A percentile compares a stretch with the other conserved stretches of the same genome.
phyloP scores from a whole-genome alignment of 768 basidiomycete genomes.

The Suillus brevipes region DNA sequence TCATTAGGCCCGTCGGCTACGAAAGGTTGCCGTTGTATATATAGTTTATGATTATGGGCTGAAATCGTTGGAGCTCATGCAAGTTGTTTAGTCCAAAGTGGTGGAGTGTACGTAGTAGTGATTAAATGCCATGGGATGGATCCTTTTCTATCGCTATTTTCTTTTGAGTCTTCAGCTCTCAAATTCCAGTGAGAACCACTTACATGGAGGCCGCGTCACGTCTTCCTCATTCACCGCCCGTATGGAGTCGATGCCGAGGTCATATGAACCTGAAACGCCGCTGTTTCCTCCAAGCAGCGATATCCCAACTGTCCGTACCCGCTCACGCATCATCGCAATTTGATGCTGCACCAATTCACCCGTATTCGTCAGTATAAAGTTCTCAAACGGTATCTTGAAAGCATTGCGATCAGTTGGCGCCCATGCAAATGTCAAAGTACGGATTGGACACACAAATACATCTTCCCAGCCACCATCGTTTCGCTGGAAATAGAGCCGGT shows the following conservation, averaged over 20 bases:
- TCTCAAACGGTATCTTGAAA: slow-evolving; percentile 74
- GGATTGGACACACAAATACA: slow-evolving; percentile 58
- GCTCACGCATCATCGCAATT: slow-evolving; percentile 73
- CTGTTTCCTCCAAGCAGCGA: slow-evolving; percentile 86
- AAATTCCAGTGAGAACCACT: slow-evolving; percentile 15
- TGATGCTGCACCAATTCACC: slow-evolving; percentile 71
- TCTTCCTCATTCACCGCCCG: slow-evolving; percentile 80
- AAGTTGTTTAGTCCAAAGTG: slow-evolving; percentile 2
- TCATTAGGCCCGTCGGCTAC: slow-evolving; percentile 12
- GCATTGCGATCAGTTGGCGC: slow-evolving; percentile 12
- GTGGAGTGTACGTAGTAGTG: background rate
- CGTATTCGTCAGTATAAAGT: slow-evolving; percentile 72
- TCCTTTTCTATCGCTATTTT: slow-evolving; percentile 28
- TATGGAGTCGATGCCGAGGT: slow-evolving; percentile 81
- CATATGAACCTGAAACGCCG: slow-evolving; percentile 71
- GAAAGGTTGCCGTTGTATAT: slow-evolving; percentile 19
- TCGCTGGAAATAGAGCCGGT: slow-evolving; percentile 78
- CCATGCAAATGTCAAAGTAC: slow-evolving; percentile 9
- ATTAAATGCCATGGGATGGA: slow-evolving; percentile 25
- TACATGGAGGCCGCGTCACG: slow-evolving; percentile 35
- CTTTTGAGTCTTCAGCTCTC: background rate
- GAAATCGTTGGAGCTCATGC: slow-evolving; percentile 13
- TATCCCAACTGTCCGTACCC: slow-evolving; percentile 80
- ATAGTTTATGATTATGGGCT: slow-evolving; percentile 22
- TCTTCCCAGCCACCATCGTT: slow-evolving; percentile 77